phyloP scores from a whole-genome alignment of 2,329 filamentous ascomycete genomes.

The Didymella sp. region DNA sequence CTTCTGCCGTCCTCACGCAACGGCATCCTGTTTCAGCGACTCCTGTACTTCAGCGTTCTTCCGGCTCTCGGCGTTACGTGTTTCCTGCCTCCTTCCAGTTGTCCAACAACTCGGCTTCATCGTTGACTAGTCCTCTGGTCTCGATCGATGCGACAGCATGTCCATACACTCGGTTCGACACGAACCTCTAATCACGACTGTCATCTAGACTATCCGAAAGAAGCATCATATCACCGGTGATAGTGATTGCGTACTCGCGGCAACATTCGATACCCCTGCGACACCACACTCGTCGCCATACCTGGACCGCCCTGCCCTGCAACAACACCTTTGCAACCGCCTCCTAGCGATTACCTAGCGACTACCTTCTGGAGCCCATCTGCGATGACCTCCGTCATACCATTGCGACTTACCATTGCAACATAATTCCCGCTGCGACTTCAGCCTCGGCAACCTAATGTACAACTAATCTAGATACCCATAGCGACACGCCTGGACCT shows the following conservation, averaged over 20 bases:
- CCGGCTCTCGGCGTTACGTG: slow-evolving; percentile 19
- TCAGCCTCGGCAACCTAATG: slow-evolving; percentile 5
- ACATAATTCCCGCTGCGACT: slow-evolving; percentile 10
- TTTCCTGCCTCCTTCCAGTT: slow-evolving; percentile 17
- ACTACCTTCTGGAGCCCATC: neutral
- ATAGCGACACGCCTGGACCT: slow-evolving; percentile 28
- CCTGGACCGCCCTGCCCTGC: slow-evolving; percentile 18
- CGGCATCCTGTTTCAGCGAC: slow-evolving; percentile 13
- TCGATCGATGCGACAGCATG: slow-evolving; percentile 16
- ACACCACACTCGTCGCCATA: slow-evolving; percentile 1
- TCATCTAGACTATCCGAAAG: slow-evolving; percentile 21
- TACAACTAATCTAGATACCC: slow-evolving; percentile 10
- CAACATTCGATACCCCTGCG: slow-evolving; percentile 14
- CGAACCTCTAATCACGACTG: slow-evolving; percentile 21
- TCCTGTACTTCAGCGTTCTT: slow-evolving; percentile 20
- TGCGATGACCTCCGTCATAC: slow-evolving; percentile 4
- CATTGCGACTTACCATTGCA: slow-evolving; percentile 10
- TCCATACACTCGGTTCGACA: slow-evolving; percentile 17
- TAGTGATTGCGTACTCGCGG: slow-evolving; percentile 15
- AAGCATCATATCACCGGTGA: slow-evolving; percentile 28
- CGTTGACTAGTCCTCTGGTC: slow-evolving; percentile 24
- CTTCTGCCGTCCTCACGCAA: slow-evolving; percentile 3
- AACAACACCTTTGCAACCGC: slow-evolving; percentile 28
- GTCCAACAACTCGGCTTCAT: slow-evolving; percentile 12
- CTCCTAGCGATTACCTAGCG: slow-evolving; percentile 6